Conservation (phyloP, 2,329 filamentous ascomycete genomes). For the Scedosporium dehoogii region DNA sequence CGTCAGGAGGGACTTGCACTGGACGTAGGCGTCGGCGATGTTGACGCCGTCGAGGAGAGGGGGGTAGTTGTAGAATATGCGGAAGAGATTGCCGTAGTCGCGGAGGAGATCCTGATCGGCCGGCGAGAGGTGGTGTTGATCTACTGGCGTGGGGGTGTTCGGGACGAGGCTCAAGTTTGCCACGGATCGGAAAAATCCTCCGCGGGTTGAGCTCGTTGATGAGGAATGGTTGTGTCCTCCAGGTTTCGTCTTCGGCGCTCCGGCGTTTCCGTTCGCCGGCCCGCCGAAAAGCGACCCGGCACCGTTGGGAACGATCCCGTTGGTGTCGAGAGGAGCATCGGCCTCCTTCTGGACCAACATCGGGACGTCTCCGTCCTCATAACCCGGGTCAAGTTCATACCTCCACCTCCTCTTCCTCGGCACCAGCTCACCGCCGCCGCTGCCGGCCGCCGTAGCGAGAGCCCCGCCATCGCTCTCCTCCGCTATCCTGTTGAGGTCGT, state of each 20-base stretch:
- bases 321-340: constrained; percentile 14
- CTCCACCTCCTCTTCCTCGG: constrained; percentile 51
- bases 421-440: background rate
- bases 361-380: constrained; percentile 65
- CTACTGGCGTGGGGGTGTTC: constrained; percentile 27
- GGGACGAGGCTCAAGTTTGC: constrained; percentile 57
- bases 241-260: constrained; percentile 24
- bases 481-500: constrained; percentile 16
- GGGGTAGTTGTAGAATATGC: constrained; percentile 89
- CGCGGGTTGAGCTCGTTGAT: background rate
- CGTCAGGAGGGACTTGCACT: constrained; percentile 81
- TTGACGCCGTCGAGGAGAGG: constrained; percentile 75
- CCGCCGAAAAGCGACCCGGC: constrained; percentile 44
- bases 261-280: background rate
- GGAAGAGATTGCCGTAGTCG: constrained; percentile 92
- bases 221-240: constrained; percentile 9
- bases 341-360: constrained; percentile 75
- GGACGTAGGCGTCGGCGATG: constrained; percentile 84
- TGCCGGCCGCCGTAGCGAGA: no score
- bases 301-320: constrained; percentile 6
- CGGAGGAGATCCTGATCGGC: constrained; percentile 68
- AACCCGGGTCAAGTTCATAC: constrained; percentile 76
- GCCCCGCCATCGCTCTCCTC: background rate
- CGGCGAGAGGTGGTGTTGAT: constrained; percentile 30
- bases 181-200: constrained; percentile 76